Evolutionary conservation across 2,329 filamentous ascomycete species (phyloP), one percentile per base, ranked within the genome.

Genomic region (Elsinoe perseae): DNA sequence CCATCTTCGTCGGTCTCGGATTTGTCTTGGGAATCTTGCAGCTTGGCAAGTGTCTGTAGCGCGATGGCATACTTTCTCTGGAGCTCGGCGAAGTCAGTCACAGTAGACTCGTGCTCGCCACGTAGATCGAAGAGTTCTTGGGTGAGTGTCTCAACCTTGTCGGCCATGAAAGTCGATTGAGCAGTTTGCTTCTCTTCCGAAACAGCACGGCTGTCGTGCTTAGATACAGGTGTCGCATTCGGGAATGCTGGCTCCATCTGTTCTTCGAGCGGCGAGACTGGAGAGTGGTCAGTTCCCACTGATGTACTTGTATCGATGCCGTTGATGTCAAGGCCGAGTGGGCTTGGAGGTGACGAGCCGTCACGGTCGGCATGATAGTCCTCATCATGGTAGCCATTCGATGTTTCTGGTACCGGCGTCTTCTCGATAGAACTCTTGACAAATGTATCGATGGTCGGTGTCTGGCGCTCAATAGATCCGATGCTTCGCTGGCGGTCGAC

Each of bases 401-500:
- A 23, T 9, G 21, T 4, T n/a, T 20, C 14, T n/a, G n/a, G n/a
- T 9, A 28, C 36, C 4, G 52, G 38, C 7, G 38, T 44, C 20
- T 44, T 23, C 21, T 56, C 53, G n/a, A 36, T 36, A 1, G 28
- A 36, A 4, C 48, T 27, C 23, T 56, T 44, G 27, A 36, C 40
- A n/a, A 44, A 44, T 3, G 36, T 44, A 20, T 56, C 40, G 9
- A 46, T 56, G 18, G 42, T 46, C 7, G 53, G 53, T 12, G 34
- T 54, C 34, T 57, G 36, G 27, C 50, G 52, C 18, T 32, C 21
- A 54, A 59, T 18, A 23, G 34, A 48, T 38, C 93, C 93, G 2
- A 98, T 81, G 68, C 91, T 96, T 58, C 93, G 82, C 70, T 98
- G 93, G 50, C 95, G 87, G 70, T 97, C 92, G 53, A 98, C 84